Evolutionary conservation across 2,329 filamentous ascomycete genomes (phyloP), one percentile per base, ranked within the genome.

Genomic region (Trichoderma gracile): DNA sequence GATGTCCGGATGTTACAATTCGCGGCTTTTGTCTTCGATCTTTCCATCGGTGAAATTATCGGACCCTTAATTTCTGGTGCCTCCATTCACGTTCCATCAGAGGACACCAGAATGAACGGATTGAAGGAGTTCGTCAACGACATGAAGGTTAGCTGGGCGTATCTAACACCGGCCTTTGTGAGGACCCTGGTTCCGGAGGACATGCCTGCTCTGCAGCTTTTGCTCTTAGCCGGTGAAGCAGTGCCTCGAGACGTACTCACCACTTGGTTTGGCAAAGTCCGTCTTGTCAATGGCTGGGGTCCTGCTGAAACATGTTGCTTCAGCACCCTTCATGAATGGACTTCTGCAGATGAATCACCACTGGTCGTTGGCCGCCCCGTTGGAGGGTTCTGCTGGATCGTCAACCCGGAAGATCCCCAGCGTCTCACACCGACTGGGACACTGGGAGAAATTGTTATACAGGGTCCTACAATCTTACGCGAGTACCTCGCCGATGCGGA

Each of bases 401-500:
- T 69, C 3, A 65, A 70, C 19, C 43, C 67, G 1, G 64, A 67
- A 7, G 61, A 73, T 49, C 53, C 63, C 59, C 49, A 72, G 33
- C 30, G 57, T 6, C 66, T 73, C 3, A 43, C 62, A 2, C 70
- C 72, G 0, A 45, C 69, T 5, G 73, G 73, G 1, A 49, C 46
- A 10, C 19, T 71, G 6, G 74, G 73, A 3, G 76, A 78, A 62
- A 67, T 78, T 17, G 66, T 76, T 3, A 67, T 80, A 42, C 75
- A 76, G 59, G 78, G 79, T 0, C 81, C 81, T 1, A 76, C 78
- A 2, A 77, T 85, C 14, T 79, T 79, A 27, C 73, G 78, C 43
- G 80, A 81, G 38, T 85, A 85, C 62, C 70, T 83, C 19, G 79
- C 81, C 56, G 69, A 74, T n/a, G 2, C 23, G 6, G 42, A 53